Evolutionary conservation across 768 basidiomycete species (phyloP).

Genomic region (Fibroporia radiculosa): DNA sequence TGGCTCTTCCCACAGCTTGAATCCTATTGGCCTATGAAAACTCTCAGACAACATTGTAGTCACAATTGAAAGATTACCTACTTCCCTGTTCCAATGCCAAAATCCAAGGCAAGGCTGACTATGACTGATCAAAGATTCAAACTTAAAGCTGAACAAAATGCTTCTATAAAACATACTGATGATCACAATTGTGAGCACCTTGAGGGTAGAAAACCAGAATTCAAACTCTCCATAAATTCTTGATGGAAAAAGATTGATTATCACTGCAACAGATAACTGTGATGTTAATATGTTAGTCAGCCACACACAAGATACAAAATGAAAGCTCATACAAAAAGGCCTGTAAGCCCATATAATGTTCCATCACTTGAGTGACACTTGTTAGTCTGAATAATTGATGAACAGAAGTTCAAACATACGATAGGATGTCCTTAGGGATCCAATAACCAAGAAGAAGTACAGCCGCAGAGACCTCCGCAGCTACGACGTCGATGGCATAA

Average conservation of each 20-base stretch:
- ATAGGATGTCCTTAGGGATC: slow-evolving; percentile 19
- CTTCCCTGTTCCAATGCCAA: slow-evolving; percentile 15
- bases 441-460: slow-evolving; percentile 43
- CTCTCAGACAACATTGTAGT: background rate
- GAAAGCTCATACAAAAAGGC: too few species aligned
- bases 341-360: too few species aligned
- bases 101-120: slow-evolving; percentile 17
- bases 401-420: too few species aligned
- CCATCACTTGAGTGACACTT: too few species aligned
- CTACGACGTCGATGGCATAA: slow-evolving; percentile 4
- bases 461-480: slow-evolving; percentile 47
- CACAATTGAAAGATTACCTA: slow-evolving; percentile 1
- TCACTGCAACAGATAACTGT: slow-evolving; percentile 18
- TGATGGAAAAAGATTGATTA: slow-evolving; percentile 20
- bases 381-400: too few species aligned
- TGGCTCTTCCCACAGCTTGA: slow-evolving; percentile 17
- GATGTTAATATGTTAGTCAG: too few species aligned
- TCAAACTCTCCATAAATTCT: slow-evolving; percentile 21
- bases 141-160: slow-evolving; percentile 23
- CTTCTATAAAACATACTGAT: slow-evolving; percentile 17
- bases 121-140: slow-evolving; percentile 16
- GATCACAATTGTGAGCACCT: slow-evolving; percentile 23
- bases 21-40: slow-evolving; percentile 10
- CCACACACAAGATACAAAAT: too few species aligned
- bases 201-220: slow-evolving; percentile 25